Base-by-base conservation (phyloP, 176 grass and related monocot genomes). In the Oryza meridionalis region DNA sequence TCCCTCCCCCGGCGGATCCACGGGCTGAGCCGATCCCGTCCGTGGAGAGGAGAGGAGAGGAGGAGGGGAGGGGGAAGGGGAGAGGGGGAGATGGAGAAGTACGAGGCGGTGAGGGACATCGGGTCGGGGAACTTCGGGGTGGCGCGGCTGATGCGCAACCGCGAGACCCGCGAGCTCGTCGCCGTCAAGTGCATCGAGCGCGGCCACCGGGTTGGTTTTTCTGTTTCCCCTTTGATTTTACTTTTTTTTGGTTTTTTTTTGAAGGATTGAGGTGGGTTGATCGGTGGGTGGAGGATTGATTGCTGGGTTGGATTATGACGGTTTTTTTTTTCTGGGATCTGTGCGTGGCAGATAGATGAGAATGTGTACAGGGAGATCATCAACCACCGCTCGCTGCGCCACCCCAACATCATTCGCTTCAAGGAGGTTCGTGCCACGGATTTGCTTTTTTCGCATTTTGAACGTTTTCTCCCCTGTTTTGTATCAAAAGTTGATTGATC, bases 371-470 rank as follows among this genome's bases (percentile, higher is more conserved):
- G 94, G 58, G 94, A 97, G 84, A 97, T 97, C 82, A 97, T 97
- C 46, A 97, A 97, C 87, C 94, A 97, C 85, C 88, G 90, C 43
- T 97, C 94, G 58, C 92, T 97, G 72, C 92, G 94, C 64, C 92
- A 97, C 81, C 94, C 94, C 42, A 97, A 97, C 90, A 97, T 97
- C 83, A 97, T 97, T 72, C 91, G 94, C 65, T 97, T 97, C 89
- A 97, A 90, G 88, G 94, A 97, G 90, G 94, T 97, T 64, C 13
- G 82, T 82, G 4, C 22, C 63, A 59, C 16, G 19, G 61, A 62
- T 58, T 69, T 19, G 10, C 27, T 8, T 59, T 25, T 77, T 12
- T 65, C 8, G 3, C 9, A 32, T 53, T 47, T 62, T 4, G 9
- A 37, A 47, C 25, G 37, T 29, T 69, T 35, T 27, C 19, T 27